Percentiles rank a stretch among this genome's conserved stretches.
Conservation (phyloP, 208 protist species). For the Trichomonas vaginalis region DNA sequence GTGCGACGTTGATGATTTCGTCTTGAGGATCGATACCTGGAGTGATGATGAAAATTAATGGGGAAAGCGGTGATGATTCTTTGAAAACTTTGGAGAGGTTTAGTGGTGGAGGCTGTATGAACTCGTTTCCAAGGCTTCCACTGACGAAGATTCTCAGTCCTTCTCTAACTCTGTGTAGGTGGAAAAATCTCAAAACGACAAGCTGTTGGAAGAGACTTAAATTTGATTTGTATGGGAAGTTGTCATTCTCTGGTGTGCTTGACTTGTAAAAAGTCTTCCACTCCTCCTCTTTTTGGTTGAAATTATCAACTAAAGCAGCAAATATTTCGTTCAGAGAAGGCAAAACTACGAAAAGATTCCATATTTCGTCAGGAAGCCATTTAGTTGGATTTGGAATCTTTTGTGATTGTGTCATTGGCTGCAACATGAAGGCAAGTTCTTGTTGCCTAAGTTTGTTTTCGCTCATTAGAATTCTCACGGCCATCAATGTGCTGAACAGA, state of each 20-base stretch:
- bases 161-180: slow-evolving; percentile 73
- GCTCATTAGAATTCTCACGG: background rate
- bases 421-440: slow-evolving; percentile 41
- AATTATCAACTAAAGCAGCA: background rate
- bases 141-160: slow-evolving; percentile 53
- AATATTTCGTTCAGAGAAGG: background rate
- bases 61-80: slow-evolving; percentile 71
- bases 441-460: slow-evolving; percentile 37
- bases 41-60: slow-evolving; percentile 95
- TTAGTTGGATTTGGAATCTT: slow-evolving; percentile 15
- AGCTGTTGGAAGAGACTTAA: slow-evolving; percentile 63
- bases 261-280: background rate
- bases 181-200: slow-evolving; percentile 70
- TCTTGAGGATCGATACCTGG: slow-evolving; percentile 77
- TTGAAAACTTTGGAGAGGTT: slow-evolving; percentile 66
- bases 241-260: background rate
- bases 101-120: slow-evolving; percentile 49
- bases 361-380: slow-evolving; percentile 46
- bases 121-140: background rate
- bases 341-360: background rate
- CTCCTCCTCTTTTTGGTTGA: background rate
- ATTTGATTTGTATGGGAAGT: too few relatives aligned
- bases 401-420: background rate
- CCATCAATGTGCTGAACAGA: slow-evolving; percentile 91
- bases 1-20: slow-evolving; percentile 41